phyloP scores from a whole-genome alignment of 305 asterid species.

The Fraxinus dipetala region DNA sequence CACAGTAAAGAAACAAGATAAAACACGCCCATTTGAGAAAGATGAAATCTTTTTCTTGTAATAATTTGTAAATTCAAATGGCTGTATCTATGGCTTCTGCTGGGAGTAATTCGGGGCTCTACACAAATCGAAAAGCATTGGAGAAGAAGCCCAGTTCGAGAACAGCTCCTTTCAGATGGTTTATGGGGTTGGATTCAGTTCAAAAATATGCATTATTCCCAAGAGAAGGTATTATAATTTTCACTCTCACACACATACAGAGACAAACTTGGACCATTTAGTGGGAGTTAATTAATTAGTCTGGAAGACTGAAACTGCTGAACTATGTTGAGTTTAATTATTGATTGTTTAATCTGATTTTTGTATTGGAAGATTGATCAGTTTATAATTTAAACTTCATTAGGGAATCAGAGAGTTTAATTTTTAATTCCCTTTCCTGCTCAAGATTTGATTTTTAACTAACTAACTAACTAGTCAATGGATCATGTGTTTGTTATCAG shows the following conservation, averaged over 20 bases:
- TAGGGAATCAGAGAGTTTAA: background rate
- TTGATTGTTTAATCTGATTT: background rate
- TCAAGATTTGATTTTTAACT: constrained; percentile 6
- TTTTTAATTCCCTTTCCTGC: background rate
- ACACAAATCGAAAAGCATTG: constrained; percentile 39
- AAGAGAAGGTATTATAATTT: constrained; percentile 43
- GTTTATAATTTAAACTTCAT: background rate
- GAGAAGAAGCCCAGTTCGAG: constrained; percentile 50
- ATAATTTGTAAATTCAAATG: constrained; percentile 32
- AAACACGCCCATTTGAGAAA: background rate
- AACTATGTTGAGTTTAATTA: background rate
- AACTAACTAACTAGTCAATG: background rate
- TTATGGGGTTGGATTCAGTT: constrained; percentile 53
- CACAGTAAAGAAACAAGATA: background rate
- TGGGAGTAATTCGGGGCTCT: constrained; percentile 49
- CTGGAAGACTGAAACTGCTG: background rate
- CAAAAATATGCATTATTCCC: constrained; percentile 41
- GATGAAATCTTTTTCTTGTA: background rate
- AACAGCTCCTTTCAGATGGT: constrained; percentile 40
- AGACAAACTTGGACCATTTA: background rate
- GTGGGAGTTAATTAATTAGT: constrained; percentile 15
- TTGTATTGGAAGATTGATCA: background rate
- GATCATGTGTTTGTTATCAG: background rate
- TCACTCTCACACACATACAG: background rate
- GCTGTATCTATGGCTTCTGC: constrained; percentile 78